phyloP scores from a whole-genome alignment of 345 rosid genomes.

The Syzygium aromaticum region DNA sequence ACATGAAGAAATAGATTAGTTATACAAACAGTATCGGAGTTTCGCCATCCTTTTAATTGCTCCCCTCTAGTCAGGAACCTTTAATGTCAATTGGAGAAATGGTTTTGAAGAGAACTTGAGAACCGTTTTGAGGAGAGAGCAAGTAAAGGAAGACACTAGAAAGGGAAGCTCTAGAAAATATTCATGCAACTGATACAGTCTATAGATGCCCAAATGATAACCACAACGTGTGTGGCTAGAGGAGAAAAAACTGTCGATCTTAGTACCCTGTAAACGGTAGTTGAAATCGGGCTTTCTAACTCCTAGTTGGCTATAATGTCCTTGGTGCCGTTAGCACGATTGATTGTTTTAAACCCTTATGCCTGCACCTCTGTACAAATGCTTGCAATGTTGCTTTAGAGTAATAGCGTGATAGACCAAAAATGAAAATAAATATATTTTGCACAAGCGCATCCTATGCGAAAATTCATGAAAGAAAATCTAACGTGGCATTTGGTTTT shows the following conservation, averaged over 20 bases:
- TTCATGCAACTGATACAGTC: not conserved
- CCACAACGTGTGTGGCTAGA: not conserved
- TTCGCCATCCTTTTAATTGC: not conserved
- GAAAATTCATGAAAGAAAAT: not conserved
- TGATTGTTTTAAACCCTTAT: not conserved
- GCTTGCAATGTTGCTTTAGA: not conserved
- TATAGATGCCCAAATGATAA: not conserved
- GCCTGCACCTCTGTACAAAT: not conserved
- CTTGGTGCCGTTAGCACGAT: not conserved
- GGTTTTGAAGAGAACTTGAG: not conserved
- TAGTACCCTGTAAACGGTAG: not conserved
- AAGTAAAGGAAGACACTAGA: not conserved
- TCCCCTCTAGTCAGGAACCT: not conserved
- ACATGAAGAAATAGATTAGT: not conserved
- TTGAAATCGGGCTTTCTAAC: not conserved
- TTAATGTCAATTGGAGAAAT: not conserved
- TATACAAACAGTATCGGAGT: not conserved
- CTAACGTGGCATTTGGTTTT: not conserved
- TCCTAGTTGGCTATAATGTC: not conserved
- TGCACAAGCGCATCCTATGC: not conserved
- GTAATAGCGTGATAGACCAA: not conserved
- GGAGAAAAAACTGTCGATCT: not conserved
- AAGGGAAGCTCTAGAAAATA: not conserved
- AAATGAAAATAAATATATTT: not conserved
- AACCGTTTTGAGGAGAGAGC: not conserved